Percentiles rank a stretch among this genome's conserved stretches.
These are phyloP conservation scores for Aspergillus ellipticus DNA, from an alignment of 495 filamentous ascomycete genomes.

Conservation along the genomic window DNA sequence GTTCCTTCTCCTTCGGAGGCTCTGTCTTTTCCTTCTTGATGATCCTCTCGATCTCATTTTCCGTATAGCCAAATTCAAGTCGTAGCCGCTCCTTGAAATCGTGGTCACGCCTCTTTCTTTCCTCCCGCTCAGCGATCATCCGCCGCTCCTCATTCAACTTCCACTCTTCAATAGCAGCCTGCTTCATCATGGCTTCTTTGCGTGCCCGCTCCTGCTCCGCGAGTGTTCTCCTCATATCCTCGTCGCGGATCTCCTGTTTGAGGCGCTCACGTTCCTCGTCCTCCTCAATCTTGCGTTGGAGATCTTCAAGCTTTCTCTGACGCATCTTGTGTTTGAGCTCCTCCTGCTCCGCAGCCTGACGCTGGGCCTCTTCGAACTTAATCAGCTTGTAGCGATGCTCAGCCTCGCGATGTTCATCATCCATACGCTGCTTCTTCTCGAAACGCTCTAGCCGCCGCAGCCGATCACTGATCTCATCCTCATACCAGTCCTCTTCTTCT, in stretches of 20 bases:
- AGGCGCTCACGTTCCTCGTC: slow-evolving; percentile 40
- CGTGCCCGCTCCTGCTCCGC: slow-evolving; percentile 40
- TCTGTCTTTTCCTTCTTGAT: slow-evolving; percentile 54
- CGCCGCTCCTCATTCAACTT: slow-evolving; percentile 50
- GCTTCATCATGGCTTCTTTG: slow-evolving; percentile 48
- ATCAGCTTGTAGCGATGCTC: slow-evolving; percentile 29
- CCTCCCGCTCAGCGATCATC: slow-evolving; percentile 24
- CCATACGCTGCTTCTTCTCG: slow-evolving; percentile 30
- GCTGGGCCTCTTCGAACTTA: slow-evolving; percentile 31
- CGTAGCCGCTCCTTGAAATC: slow-evolving; percentile 42
- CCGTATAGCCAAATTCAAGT: slow-evolving; percentile 36
- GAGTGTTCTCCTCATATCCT: slow-evolving; percentile 28
- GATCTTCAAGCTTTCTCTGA: slow-evolving; percentile 25
- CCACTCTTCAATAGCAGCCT: slow-evolving; percentile 53
- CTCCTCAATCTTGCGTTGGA: slow-evolving; percentile 40
- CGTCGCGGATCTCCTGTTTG: slow-evolving; percentile 34
- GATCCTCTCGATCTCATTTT: slow-evolving; percentile 52
- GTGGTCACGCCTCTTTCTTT: slow-evolving; percentile 42
- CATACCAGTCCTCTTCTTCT: slow-evolving; percentile 36
- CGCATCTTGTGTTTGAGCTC: slow-evolving; percentile 17
- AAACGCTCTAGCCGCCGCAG: slow-evolving; percentile 30
- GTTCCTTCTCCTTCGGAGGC: slow-evolving; percentile 43
- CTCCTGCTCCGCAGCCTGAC: slow-evolving; percentile 26
- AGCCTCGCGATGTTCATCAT: slow-evolving; percentile 29
- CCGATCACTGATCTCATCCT: slow-evolving; percentile 35